phyloP scores from a whole-genome alignment of 2,329 filamentous ascomycete species.

The Hypoxylon sp. region DNA sequence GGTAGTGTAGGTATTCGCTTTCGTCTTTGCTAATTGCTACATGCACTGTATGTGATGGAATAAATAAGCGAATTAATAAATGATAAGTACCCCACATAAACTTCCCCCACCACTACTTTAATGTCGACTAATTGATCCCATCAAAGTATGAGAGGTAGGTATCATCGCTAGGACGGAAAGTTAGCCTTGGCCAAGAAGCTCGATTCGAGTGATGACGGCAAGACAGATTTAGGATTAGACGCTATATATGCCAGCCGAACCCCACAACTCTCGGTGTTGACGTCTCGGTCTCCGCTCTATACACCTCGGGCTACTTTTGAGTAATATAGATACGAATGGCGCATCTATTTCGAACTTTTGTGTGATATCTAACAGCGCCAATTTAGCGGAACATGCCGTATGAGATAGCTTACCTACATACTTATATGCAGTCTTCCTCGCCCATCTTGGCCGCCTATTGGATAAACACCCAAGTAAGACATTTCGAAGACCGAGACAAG shows the following conservation, averaged over 20 bases:
- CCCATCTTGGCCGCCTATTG: background rate
- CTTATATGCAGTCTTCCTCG: slow-evolving; percentile 1
- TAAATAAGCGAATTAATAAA: background rate
- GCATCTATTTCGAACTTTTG: slow-evolving; percentile 7
- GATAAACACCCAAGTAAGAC: background rate
- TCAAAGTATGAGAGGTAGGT: background rate
- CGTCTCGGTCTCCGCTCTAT: slow-evolving; percentile 33
- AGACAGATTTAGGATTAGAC: slow-evolving; percentile 27
- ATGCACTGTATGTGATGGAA: background rate
- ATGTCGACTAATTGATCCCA: slow-evolving; percentile 6
- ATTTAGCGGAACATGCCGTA: slow-evolving; percentile 3
- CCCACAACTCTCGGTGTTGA: slow-evolving; percentile 19
- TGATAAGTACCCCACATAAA: background rate
- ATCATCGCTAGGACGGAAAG: slow-evolving; percentile 4
- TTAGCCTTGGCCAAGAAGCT: slow-evolving; percentile 1
- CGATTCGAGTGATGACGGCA: slow-evolving; percentile 7
- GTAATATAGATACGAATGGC: slow-evolving; percentile 8
- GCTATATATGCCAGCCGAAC: slow-evolving; percentile 37
- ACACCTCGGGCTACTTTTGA: slow-evolving; percentile 7
- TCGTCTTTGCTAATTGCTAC: background rate
- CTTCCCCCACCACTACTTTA: slow-evolving; percentile 8
- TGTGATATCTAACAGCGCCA: background rate
- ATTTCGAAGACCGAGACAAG: slow-evolving; percentile 9
- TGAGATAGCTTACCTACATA: slow-evolving; percentile 1
- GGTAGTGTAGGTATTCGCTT: background rate